Base-by-base conservation (phyloP, 306 rosid species). In the Carpinus viminea region DNA sequence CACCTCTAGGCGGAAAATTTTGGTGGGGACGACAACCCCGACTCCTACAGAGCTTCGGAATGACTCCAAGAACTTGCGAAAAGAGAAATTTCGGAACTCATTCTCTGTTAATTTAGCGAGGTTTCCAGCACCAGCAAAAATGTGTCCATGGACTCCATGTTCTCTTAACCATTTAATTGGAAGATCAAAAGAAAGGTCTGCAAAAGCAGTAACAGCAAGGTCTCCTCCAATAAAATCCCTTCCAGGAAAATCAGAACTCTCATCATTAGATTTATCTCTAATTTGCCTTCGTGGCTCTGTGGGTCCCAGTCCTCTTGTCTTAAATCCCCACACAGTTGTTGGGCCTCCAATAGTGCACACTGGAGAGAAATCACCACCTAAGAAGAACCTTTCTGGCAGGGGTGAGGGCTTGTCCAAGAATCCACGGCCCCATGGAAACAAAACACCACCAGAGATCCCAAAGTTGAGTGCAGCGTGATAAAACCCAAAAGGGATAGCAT, bases 321-420 rank as follows among this genome's bases (percentile, higher is more conserved):
- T 91, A 77, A 96, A 96, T 64, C 99, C 99, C 92, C 94, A 91
- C 57, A 93, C 88, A 65, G 98, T 88, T 52, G 89, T 76, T 73
- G 96, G 97, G 38, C 99, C 97, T 55, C 97, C 98, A 10, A 89
- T 68, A 78, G 93, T 81, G 88, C 93, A 93, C 74, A 96, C 87
- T 50, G 98, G 98, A 88, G 99, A 93, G 93, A 93, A 90, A 74
- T 93, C 97, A 82, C 98, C 98, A 77, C 99, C 96, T 84, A 96
- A 78, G 90, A 90, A 96, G 86, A 96, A 96, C 79, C 98, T 86
- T 74, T 91, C 97, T 16, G 99, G 97, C 80, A 93, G 88, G 54
- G 99, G 93, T 28, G 97, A 86, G 76, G 96, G 92, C 86, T 89
- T 93, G 83, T 78, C 80, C 96, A 88, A 79, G 86, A 85, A 93